Conservation (phyloP, 176 grass and related monocot genomes). For the Ensete glaucum region DNA sequence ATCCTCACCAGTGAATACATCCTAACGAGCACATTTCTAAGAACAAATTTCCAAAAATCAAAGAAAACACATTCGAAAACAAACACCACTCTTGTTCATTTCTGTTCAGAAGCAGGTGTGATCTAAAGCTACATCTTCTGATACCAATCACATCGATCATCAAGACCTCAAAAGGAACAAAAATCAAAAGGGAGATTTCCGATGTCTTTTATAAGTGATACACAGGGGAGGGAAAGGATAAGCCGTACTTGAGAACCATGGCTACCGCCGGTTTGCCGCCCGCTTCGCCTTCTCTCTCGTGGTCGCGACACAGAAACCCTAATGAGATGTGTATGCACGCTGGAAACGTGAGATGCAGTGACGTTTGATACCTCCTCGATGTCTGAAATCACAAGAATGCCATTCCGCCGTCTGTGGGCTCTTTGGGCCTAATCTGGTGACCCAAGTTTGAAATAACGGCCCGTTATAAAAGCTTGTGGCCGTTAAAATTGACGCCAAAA, state of each 20-base stretch:
- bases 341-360: not conserved
- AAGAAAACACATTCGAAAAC: not conserved
- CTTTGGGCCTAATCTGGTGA: not conserved
- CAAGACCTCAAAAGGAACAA: not conserved
- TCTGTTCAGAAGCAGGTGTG: not conserved
- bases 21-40: not conserved
- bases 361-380: not conserved
- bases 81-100: not conserved
- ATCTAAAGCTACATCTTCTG: not conserved
- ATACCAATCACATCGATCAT: not conserved
- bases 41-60: not conserved
- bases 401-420: not conserved
- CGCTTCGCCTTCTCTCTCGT: not conserved
- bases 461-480: too few relatives aligned
- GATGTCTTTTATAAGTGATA: too few relatives aligned
- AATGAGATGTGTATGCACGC: not conserved
- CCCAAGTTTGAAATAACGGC: too few relatives aligned
- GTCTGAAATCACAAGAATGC: not conserved
- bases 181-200: not conserved
- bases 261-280: not conserved
- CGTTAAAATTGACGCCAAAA: too few relatives aligned
- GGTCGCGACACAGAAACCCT: not conserved
- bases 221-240: not conserved
- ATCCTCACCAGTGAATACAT: too few relatives aligned
- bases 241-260: conserved; percentile 1